phyloP scores from a whole-genome alignment of 2,329 filamentous ascomycete genomes.

The Xylaria sp. region DNA sequence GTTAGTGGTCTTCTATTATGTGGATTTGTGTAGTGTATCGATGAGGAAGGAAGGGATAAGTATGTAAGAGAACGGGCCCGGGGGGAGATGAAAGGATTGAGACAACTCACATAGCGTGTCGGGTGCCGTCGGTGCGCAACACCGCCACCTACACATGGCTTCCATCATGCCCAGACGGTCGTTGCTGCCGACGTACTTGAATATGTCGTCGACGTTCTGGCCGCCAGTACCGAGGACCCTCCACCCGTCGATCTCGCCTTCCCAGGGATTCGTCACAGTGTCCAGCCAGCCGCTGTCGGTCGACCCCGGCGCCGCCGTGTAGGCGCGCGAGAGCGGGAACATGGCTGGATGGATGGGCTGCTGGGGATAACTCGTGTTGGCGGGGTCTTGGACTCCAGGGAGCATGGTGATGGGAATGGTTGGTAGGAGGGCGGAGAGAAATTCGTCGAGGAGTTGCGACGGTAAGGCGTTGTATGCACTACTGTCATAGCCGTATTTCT shows the following conservation, averaged over 20 bases:
- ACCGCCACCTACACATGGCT: conserved; percentile 90
- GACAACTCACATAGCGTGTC: conserved; percentile 85
- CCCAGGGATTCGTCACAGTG: conserved; percentile 91
- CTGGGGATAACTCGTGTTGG: conserved; percentile 89
- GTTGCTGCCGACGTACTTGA: conserved; percentile 85
- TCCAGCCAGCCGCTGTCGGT: conserved; percentile 79
- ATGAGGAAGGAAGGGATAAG: neutral
- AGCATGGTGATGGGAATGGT: conserved; percentile 89
- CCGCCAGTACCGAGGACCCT: conserved; percentile 86
- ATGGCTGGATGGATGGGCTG: conserved; percentile 93
- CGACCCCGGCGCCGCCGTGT: conserved; percentile 61
- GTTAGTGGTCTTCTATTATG: conserved; percentile 8
- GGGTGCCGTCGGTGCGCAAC: conserved; percentile 90
- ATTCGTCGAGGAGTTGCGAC: conserved; percentile 83
- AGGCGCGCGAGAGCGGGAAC: conserved; percentile 80
- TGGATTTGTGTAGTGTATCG: neutral
- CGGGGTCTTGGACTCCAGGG: conserved; percentile 85
- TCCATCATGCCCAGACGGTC: conserved; percentile 91
- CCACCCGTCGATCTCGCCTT: conserved; percentile 91
- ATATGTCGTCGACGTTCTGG: conserved; percentile 92
- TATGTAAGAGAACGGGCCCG: neutral
- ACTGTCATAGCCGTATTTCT: conserved; percentile 95
- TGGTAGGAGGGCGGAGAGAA: conserved; percentile 82
- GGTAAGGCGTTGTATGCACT: conserved; percentile 87
- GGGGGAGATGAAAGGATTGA: no score